A percentile compares a stretch with the other conserved stretches of the same genome.
These are phyloP conservation scores for Stephanodiscus triporus DNA, from an alignment of 108 stramenopile genomes.

Conservation along the genomic window DNA sequence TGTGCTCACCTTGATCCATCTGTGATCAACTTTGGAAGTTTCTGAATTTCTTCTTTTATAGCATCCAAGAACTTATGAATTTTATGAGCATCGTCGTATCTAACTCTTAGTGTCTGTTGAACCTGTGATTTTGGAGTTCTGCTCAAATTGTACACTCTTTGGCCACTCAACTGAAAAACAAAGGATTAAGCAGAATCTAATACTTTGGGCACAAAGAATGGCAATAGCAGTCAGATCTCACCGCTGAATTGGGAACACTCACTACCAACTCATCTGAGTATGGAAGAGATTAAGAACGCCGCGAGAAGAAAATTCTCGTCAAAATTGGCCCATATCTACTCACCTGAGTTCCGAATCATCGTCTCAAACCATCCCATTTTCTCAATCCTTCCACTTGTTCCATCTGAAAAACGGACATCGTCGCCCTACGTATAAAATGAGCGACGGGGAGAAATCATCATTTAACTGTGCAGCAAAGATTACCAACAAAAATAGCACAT, in stretches of 20 bases:
- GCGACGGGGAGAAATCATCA: background rate
- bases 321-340: constrained; percentile 4
- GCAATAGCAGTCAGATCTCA: no score
- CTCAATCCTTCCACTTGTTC: constrained; percentile 34
- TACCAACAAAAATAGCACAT: background rate
- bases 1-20: constrained; percentile 54
- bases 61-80: constrained; percentile 54
- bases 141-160: constrained; percentile 66
- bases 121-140: constrained; percentile 64
- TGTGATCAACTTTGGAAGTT: constrained; percentile 60
- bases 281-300: background rate
- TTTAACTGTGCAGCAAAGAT: background rate
- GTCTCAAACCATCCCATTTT: constrained; percentile 50
- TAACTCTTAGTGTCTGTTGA: constrained; percentile 59
- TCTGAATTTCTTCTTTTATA: constrained; percentile 68
- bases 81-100: constrained; percentile 58
- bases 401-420: constrained; percentile 44
- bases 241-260: constrained; percentile 26
- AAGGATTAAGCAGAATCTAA: constrained; percentile 48
- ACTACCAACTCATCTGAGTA: constrained; percentile 44
- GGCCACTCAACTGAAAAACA: constrained; percentile 41
- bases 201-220: no score
- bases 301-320: background rate
- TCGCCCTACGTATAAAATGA: constrained; percentile 45
- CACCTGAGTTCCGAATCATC: constrained; percentile 39